Conservation (phyloP, 163 green algal genomes). For the Scenedesmus sp. region DNA sequence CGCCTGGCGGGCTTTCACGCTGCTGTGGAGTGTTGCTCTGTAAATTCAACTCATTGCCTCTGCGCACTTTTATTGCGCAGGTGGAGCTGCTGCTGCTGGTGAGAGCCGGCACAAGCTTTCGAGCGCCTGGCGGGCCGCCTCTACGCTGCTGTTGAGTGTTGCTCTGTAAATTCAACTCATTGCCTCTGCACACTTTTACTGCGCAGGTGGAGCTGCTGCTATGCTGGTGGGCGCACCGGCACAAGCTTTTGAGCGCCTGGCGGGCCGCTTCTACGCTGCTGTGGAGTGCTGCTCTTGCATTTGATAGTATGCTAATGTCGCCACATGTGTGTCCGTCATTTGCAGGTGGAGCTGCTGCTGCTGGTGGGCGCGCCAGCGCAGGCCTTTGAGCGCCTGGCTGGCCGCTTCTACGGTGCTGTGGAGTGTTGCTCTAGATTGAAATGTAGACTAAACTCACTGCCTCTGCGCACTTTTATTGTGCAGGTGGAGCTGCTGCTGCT, state of each 20-base stretch:
- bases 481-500: conserved; percentile 73
- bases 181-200: neutral
- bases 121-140: conserved; percentile 57
- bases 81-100: too few species aligned
- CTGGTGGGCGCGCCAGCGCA: conserved; percentile 70
- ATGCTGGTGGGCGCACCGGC: conserved; percentile 68
- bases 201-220: conserved; percentile 68
- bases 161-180: neutral
- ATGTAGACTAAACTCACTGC: neutral
- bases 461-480: neutral
- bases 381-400: conserved; percentile 64
- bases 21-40: too few species aligned
- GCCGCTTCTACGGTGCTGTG: conserved; percentile 60
- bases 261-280: conserved; percentile 58
- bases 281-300: conserved; percentile 54
- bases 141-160: too few species aligned
- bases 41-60: neutral
- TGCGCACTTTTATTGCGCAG: neutral
- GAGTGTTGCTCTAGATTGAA: conserved; percentile 47
- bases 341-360: conserved; percentile 62
- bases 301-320: neutral
- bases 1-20: conserved; percentile 42
- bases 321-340: too few species aligned
- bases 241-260: conserved; percentile 67
- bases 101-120: conserved; percentile 60